These are phyloP conservation scores for Ascochyta viciae-villosae DNA, from an alignment of 2,329 filamentous ascomycete species.

Conservation along the genomic window DNA sequence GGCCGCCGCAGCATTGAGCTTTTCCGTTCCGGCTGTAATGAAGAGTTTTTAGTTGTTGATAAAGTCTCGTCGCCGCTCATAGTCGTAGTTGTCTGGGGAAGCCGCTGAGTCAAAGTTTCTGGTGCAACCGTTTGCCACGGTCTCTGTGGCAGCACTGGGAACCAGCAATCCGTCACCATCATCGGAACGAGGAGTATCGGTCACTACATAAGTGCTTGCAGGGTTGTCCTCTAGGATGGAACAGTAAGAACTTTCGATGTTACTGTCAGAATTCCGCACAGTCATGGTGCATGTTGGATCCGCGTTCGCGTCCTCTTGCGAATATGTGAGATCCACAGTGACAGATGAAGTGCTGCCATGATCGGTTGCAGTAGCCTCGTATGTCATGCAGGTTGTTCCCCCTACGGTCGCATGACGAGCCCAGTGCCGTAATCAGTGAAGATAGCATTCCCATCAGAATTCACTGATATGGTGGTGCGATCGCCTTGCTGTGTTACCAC, in stretches of 20 bases:
- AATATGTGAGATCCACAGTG: constrained; percentile 24
- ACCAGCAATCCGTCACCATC: too few relatives aligned
- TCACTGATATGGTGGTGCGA: constrained; percentile 28
- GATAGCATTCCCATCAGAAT: constrained; percentile 9
- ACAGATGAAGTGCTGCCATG: constrained; percentile 5
- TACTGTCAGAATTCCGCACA: constrained; percentile 5
- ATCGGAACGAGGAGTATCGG: background rate
- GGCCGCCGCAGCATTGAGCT: constrained; percentile 32
- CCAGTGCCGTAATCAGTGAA: constrained; percentile 9
- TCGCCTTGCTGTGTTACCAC: constrained; percentile 30
- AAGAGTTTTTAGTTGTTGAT: constrained; percentile 29
- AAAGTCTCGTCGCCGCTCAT: constrained; percentile 17
- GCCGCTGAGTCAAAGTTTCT: background rate
- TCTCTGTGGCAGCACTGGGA: background rate
- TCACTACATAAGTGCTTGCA: background rate
- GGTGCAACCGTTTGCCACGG: background rate
- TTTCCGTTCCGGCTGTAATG: constrained; percentile 39
- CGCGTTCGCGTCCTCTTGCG: constrained; percentile 10
- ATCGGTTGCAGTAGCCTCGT: constrained; percentile 16
- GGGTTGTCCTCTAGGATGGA: background rate
- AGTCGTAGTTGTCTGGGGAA: background rate
- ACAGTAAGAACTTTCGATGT: background rate
- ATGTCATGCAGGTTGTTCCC: constrained; percentile 29
- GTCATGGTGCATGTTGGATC: constrained; percentile 25
- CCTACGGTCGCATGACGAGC: constrained; percentile 21